phyloP scores from a whole-genome alignment of 2,329 filamentous ascomycete genomes.

The Teratosphaeria gauchensis region DNA sequence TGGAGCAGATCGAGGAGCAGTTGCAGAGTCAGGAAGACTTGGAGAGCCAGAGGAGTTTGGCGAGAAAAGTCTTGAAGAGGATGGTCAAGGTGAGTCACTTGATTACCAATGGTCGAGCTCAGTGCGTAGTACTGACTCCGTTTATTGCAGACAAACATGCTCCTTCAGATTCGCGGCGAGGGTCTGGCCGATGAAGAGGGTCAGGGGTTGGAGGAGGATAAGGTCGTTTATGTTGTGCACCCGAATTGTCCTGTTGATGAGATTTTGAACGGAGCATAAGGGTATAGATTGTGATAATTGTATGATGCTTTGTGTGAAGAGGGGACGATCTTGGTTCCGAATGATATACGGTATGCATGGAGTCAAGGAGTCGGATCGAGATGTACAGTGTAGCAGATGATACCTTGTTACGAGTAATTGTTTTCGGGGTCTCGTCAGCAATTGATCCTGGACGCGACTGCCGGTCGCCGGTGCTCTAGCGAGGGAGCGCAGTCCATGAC shows the following conservation, averaged over 20 bases:
- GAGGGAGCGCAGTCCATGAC: no score
- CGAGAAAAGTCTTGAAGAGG: constrained; percentile 79
- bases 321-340: neutral
- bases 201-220: constrained; percentile 41
- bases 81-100: constrained; percentile 74
- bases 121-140: neutral
- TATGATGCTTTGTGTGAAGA: neutral
- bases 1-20: constrained; percentile 82
- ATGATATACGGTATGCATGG: no score
- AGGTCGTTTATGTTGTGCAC: constrained; percentile 72
- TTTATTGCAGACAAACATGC: constrained; percentile 44
- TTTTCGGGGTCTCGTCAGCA: neutral
- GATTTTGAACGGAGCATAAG: constrained; percentile 8
- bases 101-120: neutral
- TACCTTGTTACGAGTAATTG: neutral
- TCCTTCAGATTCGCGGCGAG: constrained; percentile 62
- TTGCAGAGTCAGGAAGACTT: constrained; percentile 73
- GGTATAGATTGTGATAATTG: neutral
- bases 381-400: neutral
- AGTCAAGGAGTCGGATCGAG: neutral
- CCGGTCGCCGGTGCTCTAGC: no score
- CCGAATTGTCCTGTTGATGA: constrained; percentile 82
- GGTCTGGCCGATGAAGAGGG: constrained; percentile 74
- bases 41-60: constrained; percentile 61
- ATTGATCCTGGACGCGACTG: no score